Percentiles rank a stretch among this genome's conserved stretches.
Conservation (phyloP, 495 filamentous ascomycete species). For the Penicillium atrosanguineum region DNA sequence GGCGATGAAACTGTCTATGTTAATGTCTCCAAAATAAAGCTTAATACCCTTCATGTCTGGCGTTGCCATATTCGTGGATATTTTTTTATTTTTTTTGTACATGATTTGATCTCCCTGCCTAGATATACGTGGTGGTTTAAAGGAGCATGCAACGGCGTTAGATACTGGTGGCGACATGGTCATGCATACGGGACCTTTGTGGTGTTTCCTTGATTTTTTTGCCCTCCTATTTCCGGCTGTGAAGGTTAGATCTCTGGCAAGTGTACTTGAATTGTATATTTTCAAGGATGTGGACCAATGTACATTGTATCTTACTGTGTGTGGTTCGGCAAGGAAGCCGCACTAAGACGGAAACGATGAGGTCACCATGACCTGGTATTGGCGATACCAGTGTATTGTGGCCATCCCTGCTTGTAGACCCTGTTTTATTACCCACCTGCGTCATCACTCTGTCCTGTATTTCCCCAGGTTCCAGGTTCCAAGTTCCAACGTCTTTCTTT, state of each 20-base stretch:
- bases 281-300: neutral
- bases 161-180: neutral
- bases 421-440: constrained; percentile 9
- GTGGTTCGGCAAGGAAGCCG: neutral
- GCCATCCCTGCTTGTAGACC: neutral
- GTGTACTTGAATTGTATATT: neutral
- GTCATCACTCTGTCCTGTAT: constrained; percentile 11
- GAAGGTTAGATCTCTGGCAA: neutral
- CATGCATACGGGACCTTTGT: neutral
- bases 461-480: constrained; percentile 1
- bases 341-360: constrained; percentile 10
- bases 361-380: constrained; percentile 20
- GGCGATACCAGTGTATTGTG: constrained; percentile 1
- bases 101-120: neutral
- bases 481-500: constrained; percentile 3
- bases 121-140: neutral
- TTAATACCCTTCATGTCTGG: neutral
- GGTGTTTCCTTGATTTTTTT: neutral
- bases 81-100: neutral
- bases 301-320: neutral
- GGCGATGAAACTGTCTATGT: neutral
- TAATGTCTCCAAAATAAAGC: neutral
- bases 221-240: neutral
- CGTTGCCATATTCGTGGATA: neutral
- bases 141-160: constrained; percentile 13